Conservation (phyloP, 768 basidiomycete genomes). For the Suillus cothurnatus region DNA sequence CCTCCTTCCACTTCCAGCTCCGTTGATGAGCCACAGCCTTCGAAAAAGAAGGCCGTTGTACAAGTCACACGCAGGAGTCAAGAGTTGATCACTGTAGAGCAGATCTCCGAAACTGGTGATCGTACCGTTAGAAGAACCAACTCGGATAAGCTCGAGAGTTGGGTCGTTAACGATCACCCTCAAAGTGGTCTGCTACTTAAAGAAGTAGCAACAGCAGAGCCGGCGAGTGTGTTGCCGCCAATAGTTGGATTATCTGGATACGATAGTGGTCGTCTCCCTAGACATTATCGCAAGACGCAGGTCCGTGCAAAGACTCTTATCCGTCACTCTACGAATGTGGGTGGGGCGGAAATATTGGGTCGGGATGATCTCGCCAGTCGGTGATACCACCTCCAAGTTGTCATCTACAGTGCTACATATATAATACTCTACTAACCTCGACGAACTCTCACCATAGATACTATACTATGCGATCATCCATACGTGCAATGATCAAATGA, state of each 20-base stretch:
- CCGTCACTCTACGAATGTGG: not conserved
- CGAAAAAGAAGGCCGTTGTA: not conserved
- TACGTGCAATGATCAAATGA: not conserved
- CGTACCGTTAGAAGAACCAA: not conserved
- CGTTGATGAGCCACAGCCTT: not conserved
- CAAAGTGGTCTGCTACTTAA: not conserved
- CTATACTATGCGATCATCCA: not conserved
- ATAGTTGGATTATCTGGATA: not conserved
- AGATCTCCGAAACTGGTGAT: not conserved
- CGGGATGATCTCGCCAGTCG: not conserved
- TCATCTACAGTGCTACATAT: not conserved
- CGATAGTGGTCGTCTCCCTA: not conserved
- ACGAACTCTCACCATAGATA: not conserved
- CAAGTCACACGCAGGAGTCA: not conserved
- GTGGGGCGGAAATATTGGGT: not conserved
- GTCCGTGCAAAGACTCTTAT: not conserved
- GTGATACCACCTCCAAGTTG: not conserved
- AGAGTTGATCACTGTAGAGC: not conserved
- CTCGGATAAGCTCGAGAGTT: not conserved
- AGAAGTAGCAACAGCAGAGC: not conserved
- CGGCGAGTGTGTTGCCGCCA: not conserved
- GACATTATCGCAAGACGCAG: not conserved
- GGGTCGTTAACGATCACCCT: not conserved
- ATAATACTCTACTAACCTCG: not conserved
- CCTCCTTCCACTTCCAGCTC: not conserved